A percentile compares a stretch with the other conserved stretches of the same genome.
These are phyloP conservation scores for Populus simonii DNA, from an alignment of 345 rosid genomes.

Conservation along the genomic window DNA sequence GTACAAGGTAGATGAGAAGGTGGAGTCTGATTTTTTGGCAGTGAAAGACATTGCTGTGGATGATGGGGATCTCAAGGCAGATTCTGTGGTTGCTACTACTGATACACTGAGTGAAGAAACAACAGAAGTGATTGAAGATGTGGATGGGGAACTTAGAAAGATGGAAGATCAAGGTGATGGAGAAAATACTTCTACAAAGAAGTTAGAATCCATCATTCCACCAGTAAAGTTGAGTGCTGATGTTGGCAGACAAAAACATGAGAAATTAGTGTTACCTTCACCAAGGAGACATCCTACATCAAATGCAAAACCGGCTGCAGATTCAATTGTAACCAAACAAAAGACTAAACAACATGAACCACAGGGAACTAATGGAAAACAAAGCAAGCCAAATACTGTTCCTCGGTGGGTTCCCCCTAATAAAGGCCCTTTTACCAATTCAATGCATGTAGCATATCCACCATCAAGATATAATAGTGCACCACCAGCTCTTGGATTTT, in stretches of 20 bases:
- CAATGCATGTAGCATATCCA: slow-evolving; percentile 78
- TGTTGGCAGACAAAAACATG: slow-evolving; percentile 46
- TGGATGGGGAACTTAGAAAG: slow-evolving; percentile 37
- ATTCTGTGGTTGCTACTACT: slow-evolving; percentile 23
- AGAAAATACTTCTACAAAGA: slow-evolving; percentile 30
- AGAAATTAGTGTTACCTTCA: slow-evolving; percentile 43
- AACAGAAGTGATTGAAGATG: slow-evolving; percentile 39
- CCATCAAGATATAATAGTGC: slow-evolving; percentile 79
- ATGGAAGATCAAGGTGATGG: slow-evolving; percentile 38
- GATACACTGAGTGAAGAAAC: slow-evolving; percentile 35
- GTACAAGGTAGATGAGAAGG: slow-evolving; percentile 52
- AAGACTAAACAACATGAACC: slow-evolving; percentile 65
- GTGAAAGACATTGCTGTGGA: slow-evolving; percentile 91
- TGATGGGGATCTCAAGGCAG: slow-evolving; percentile 51
- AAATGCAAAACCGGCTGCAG: slow-evolving; percentile 49
- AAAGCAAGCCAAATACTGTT: slow-evolving; percentile 66
- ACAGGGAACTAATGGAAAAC: slow-evolving; percentile 49
- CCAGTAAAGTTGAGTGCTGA: slow-evolving; percentile 31
- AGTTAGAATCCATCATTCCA: slow-evolving; percentile 38
- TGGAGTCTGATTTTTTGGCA: slow-evolving; percentile 43
- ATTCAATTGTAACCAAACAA: slow-evolving; percentile 43
- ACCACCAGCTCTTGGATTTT: slow-evolving; percentile 59
- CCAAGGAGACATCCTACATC: slow-evolving; percentile 45
- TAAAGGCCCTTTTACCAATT: slow-evolving; percentile 71
- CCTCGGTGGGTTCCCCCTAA: slow-evolving; percentile 88